Evolutionary conservation across 306 rosid genomes (phyloP), one percentile per base, ranked within the genome.

Genomic region (Sechiopsis laciniata): DNA sequence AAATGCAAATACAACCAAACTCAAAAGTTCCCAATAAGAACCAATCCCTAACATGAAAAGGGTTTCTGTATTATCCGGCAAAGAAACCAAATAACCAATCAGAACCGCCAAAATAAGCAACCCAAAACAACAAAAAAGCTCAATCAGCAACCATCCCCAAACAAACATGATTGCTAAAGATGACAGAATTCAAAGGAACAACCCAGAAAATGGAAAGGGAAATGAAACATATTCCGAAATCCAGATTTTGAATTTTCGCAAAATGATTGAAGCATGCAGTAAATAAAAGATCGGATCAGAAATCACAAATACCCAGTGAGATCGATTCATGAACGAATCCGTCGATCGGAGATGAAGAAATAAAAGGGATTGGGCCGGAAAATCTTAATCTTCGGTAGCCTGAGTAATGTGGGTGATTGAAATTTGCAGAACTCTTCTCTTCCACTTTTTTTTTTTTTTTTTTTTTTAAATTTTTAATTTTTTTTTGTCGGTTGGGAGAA

Each of bases 391-490:
- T 70, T 14, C 40, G 40, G 52, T 68, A 70, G 59, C 46, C 58
- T 2, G 40, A 24, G 11, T 24, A 42, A 50, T 70, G 42, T 22
- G 74, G 59, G n/a, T 51, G 59, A 70, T 51, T 26, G 74, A 52
- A 70, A 70, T 52, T 70, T 24, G 59, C 58, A 52, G 22, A 70
- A 66, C 55, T 66, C 54, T 66, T 13, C 48, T 42, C 55, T 66
- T 66, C 35, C 54, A 42, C 55, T 55, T 32, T 42, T 67, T 21
- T 14, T 69, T 21, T 50, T 69, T 9, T 0, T 5, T 12, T 67
- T 2, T 32, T 13, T 51, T 14, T n/a, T n/a, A n/a, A 9, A 9
- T 46, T 46, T 46, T 3, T 13, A 9, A 10, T 46, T 46, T 3
- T 13, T 15, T 17, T 65, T 65, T 40, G 8, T 42, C 10, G 51